Base-by-base conservation (phyloP, 2,329 filamentous ascomycete genomes). In the Bipolaris oryzae region DNA sequence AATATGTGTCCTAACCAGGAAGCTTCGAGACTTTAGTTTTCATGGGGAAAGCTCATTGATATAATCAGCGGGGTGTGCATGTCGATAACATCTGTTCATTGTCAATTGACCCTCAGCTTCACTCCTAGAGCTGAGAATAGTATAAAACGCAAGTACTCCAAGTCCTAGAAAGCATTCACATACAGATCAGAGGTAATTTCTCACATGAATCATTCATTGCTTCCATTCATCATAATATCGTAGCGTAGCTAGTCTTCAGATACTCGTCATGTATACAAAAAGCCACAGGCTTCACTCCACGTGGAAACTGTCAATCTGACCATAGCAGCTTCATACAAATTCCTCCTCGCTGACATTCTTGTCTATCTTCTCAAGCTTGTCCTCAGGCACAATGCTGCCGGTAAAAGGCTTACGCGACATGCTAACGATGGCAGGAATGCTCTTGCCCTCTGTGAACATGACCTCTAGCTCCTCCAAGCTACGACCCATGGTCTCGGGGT, bases 401-500 rank as follows among this genome's bases (percentile, higher is more conserved):
- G 33, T 60, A 3, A 67, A 53, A 37, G 68, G 66, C 47, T 64
- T 63, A 1, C 53, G 47, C 15, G 62, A 67, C 50, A 64, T 66
- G 48, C 56, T 47, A 7, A 74, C 72, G 33, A 72, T 71, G 1
- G 43, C 61, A 1, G 45, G n/a, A 16, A 72, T 68, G n/a, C 61
- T 69, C 18, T 42, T 79, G 66, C 39, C 76, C 73, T 68, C 77
- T 62, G 57, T 78, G 64, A 68, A 78, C 76, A 59, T 77, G 74
- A 60, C 77, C 70, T 59, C 76, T 69, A 66, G 74, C 73, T 58
- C 78, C 74, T 82, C 80, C 7, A 82, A 69, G 68, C 76, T 80
- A 57, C 79, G 78, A 6, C 80, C 80, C 78, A 80, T 82, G n/a
- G 80, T 82, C 70, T 74, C 72, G 1, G 81, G 80, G 73, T 76